These are phyloP conservation scores for Arctostaphylos glauca DNA, from an alignment of 148 eudicot genomes.

Conservation along the genomic window DNA sequence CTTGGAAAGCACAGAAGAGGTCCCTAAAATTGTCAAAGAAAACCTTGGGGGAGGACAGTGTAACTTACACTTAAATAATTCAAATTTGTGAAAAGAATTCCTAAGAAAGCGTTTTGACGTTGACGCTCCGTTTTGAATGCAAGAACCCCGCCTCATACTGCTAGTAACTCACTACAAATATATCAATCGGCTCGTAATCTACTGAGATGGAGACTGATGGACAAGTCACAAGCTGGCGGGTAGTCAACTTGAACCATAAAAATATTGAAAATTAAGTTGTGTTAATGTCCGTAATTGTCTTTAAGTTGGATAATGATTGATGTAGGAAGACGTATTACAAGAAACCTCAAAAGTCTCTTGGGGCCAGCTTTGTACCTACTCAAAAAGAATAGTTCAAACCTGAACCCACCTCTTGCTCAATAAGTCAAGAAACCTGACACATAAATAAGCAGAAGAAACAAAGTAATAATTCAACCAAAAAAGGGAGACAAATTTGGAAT, in stretches of 20 bases:
- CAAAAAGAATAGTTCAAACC: not conserved
- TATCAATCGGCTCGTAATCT: not conserved
- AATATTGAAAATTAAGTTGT: not conserved
- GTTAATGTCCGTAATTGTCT: not conserved
- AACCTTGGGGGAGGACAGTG: not conserved
- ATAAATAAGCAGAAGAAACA: not conserved
- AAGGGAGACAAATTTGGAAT: not conserved
- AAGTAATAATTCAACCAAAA: too few relatives aligned
- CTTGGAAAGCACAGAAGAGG: not conserved
- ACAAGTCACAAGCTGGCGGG: not conserved
- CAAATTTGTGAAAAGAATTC: not conserved
- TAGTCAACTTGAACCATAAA: not conserved
- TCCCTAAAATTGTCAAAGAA: not conserved
- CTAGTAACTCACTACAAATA: not conserved
- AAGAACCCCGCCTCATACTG: not conserved
- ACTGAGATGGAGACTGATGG: not conserved
- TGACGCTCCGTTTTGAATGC: not conserved
- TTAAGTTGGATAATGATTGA: not conserved
- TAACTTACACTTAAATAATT: not conserved
- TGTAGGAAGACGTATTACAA: not conserved
- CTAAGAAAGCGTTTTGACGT: not conserved
- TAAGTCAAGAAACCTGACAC: not conserved
- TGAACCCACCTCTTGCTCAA: conserved; percentile 1
- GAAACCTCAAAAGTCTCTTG: not conserved
- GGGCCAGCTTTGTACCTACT: not conserved